Conservation (phyloP, 495 filamentous ascomycete species). For the Penicillium egyptiacum region DNA sequence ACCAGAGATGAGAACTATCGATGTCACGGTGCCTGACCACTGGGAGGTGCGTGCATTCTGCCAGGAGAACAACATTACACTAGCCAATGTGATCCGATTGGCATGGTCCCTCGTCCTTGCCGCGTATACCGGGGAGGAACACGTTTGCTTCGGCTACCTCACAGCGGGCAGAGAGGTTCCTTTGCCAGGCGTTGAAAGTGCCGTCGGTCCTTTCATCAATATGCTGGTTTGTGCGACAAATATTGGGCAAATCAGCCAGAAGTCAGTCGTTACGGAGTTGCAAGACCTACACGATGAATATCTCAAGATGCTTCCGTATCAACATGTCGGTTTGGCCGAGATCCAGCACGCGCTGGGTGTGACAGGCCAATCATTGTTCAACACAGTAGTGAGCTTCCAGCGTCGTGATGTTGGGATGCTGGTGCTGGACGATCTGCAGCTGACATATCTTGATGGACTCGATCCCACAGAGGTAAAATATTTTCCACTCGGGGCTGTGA, state of each 20-base stretch:
- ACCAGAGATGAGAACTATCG: neutral
- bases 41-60: neutral
- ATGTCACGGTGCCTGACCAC: neutral
- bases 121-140: constrained; percentile 52
- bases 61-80: constrained; percentile 31
- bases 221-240: neutral
- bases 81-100: constrained; percentile 52
- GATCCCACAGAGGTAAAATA: constrained; percentile 17
- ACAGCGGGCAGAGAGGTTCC: neutral
- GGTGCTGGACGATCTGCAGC: neutral
- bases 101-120: constrained; percentile 50
- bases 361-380: constrained; percentile 12
- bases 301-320: neutral
- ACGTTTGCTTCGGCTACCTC: constrained; percentile 24
- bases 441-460: constrained; percentile 3
- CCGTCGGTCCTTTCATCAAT: neutral
- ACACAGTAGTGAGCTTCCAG: neutral
- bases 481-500: neutral
- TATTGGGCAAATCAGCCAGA: neutral
- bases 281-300: neutral
- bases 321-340: constrained; percentile 4
- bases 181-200: neutral
- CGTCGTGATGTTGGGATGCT: neutral
- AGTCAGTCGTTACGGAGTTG: neutral
- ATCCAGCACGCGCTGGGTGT: constrained; percentile 15